Evolutionary conservation across 441 rosid species (phyloP).

Genomic region (Erodium texanum): DNA sequence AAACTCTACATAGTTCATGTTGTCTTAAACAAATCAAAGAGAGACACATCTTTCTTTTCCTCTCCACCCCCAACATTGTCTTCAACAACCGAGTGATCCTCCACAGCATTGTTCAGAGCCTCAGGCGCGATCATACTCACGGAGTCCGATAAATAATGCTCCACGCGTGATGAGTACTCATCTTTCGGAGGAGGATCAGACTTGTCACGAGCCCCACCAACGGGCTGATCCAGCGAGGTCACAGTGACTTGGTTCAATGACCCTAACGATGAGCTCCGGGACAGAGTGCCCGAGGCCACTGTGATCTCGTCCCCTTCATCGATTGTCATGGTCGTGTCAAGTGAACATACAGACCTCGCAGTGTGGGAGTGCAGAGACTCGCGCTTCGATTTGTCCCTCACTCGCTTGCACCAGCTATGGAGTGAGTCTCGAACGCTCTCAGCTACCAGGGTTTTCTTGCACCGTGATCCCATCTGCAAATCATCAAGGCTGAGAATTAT

Average conservation of each 20-base stretch:
- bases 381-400: slow-evolving; percentile 56
- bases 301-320: slow-evolving; percentile 70
- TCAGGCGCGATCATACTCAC: slow-evolving; percentile 27
- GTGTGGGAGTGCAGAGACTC: slow-evolving; percentile 40
- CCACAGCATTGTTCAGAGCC: slow-evolving; percentile 35
- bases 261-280: slow-evolving; percentile 54
- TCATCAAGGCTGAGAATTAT: background rate
- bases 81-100: slow-evolving; percentile 6
- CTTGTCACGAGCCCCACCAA: slow-evolving; percentile 31
- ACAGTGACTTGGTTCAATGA: no score
- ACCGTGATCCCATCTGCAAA: slow-evolving; percentile 74
- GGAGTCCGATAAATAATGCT: slow-evolving; percentile 51
- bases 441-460: slow-evolving; percentile 66
- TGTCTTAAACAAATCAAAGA: slow-evolving; percentile 51
- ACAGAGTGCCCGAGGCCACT: slow-evolving; percentile 59
- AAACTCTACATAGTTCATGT: slow-evolving; percentile 21
- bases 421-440: slow-evolving; percentile 87
- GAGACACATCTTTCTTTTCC: slow-evolving; percentile 37
- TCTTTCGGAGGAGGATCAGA: slow-evolving; percentile 26
- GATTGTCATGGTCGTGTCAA: slow-evolving; percentile 41
- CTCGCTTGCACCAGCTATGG: slow-evolving; percentile 92
- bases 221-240: no score
- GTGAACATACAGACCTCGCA: slow-evolving; percentile 73
- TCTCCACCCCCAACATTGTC: slow-evolving; percentile 23
- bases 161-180: slow-evolving; percentile 44